Percentiles rank a stretch among this genome's conserved stretches.
phyloP scores from a whole-genome alignment of 2,329 filamentous ascomycete genomes.

The Dichotomopilus funicola region DNA sequence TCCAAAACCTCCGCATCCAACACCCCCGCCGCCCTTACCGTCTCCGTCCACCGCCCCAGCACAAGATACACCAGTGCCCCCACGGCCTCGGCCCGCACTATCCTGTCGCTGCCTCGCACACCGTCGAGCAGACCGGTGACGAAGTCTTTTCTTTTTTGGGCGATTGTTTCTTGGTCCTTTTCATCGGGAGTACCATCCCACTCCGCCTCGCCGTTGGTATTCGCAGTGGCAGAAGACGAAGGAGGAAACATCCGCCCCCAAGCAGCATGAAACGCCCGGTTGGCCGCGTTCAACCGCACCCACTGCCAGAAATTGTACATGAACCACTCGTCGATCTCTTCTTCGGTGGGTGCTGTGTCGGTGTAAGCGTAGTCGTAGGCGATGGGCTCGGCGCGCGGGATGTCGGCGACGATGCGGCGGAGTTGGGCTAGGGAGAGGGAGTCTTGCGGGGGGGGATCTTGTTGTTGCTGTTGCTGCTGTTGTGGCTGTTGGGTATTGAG shows the following conservation, averaged over 20 bases:
- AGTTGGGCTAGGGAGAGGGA: slow-evolving; percentile 72
- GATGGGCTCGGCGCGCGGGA: slow-evolving; percentile 58
- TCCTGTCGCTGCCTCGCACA: slow-evolving; percentile 38
- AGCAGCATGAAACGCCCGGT: slow-evolving; percentile 65
- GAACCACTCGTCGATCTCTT: slow-evolving; percentile 98
- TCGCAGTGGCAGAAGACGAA: neutral
- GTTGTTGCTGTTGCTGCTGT: slow-evolving; percentile 1
- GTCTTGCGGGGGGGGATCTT: slow-evolving; percentile 41
- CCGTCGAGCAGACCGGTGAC: slow-evolving; percentile 46
- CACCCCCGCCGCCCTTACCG: slow-evolving; percentile 43
- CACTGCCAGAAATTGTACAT: slow-evolving; percentile 83
- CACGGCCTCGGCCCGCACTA: slow-evolving; percentile 46
- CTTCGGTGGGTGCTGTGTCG: slow-evolving; percentile 66
- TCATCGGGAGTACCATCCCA: slow-evolving; percentile 55
- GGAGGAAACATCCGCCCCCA: slow-evolving; percentile 55
- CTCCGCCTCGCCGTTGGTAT: slow-evolving; percentile 23
- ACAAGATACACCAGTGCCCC: slow-evolving; percentile 55
- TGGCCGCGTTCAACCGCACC: slow-evolving; percentile 67
- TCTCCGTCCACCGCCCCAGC: slow-evolving; percentile 64
- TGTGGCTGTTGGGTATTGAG: slow-evolving; percentile 9
- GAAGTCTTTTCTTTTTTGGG: slow-evolving; percentile 50
- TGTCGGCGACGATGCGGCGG: slow-evolving; percentile 64
- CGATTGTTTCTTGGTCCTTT: slow-evolving; percentile 46
- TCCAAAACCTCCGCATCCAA: slow-evolving; percentile 33
- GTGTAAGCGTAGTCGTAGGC: slow-evolving; percentile 83